phyloP scores from a whole-genome alignment of 2,329 filamentous ascomycete species.

The Aspergillus bombycis region DNA sequence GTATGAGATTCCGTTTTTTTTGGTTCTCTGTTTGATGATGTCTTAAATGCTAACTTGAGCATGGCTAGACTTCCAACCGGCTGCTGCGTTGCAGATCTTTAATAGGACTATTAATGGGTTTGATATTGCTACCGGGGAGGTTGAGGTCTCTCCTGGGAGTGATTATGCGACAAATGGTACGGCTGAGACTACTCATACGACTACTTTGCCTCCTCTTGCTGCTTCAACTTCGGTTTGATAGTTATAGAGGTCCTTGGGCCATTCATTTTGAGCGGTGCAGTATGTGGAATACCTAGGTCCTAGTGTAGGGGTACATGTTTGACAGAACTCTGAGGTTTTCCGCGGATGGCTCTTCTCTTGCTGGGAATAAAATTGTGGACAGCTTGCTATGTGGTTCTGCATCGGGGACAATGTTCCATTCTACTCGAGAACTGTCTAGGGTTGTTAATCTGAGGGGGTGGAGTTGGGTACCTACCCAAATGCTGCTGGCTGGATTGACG shows the following conservation, averaged over 20 bases:
- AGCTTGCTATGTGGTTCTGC: no score
- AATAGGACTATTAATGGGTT: conserved; percentile 61
- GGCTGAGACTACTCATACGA: conserved; percentile 48
- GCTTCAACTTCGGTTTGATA: not conserved
- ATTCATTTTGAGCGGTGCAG: not conserved
- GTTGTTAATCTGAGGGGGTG: no score
- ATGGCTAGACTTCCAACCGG: conserved; percentile 52
- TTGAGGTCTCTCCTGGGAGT: conserved; percentile 29
- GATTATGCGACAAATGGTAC: conserved; percentile 46
- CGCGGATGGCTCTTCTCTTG: no score
- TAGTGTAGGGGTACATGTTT: not conserved
- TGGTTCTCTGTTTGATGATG: not conserved
- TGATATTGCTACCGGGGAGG: conserved; percentile 57
- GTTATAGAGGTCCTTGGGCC: not conserved
- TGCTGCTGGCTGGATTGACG: no score
- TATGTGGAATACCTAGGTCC: no score
- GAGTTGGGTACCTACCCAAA: no score
- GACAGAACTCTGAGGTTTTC: not conserved
- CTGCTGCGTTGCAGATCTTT: conserved; percentile 63
- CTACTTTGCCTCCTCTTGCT: not conserved
- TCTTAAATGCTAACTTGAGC: not conserved
- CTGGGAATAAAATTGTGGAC: no score
- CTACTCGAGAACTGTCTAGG: no score
- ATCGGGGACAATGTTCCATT: no score
- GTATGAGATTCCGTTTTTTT: not conserved